Base-by-base conservation (phyloP, 768 basidiomycete genomes). In the Tricholoma terreum region DNA sequence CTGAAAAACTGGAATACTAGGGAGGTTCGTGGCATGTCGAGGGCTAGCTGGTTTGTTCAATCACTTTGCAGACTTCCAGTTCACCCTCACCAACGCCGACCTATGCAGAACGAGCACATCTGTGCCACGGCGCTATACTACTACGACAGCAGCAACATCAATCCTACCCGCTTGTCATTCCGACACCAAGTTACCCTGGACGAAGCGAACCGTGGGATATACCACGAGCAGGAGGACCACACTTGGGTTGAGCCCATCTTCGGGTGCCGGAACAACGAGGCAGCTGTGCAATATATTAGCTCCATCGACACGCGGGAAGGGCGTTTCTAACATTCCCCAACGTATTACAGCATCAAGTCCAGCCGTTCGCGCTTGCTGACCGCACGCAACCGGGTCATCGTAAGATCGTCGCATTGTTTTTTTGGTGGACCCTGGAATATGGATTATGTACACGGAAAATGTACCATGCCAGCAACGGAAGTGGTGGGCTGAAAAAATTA, bases 21-120 rank as follows among this genome's bases (percentile, higher is more conserved):
- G 74, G 75, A 9, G 73, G 76, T 7, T 61, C 63, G 7, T 77
- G 76, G 74, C 74, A 75, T 50, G 66, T 75, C 52, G 76, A 76
- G 61, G 76, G 71, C 6, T 59, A 61, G 53, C 57, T 71, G 40
- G 58, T 63, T 19, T 6, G 54, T 54, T 31, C 7, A 14, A 8
- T 19, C 9, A 19, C 15, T 14, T 22, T 9, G n/a, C 5, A 46
- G 10, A 17, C 5, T 15, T 45, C 22, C 7, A 10, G 30, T 35
- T 42, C 17, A 1, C 6, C 30, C 14, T 27, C 34, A 50, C 1
- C 8, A 31, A 21, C n/a, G 10, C 42, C 24, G 6, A 27, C 24
- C 24, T 31, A 4, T 48, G 36, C 22, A 65, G 66, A 58, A 66
- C 30, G 68, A 66, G 48, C 63, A 68, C 46, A 66, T 67, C 38